Percentiles rank a stretch among this genome's conserved stretches.
phyloP scores from a whole-genome alignment of 768 basidiomycete species.

The Mycena vitilis region DNA sequence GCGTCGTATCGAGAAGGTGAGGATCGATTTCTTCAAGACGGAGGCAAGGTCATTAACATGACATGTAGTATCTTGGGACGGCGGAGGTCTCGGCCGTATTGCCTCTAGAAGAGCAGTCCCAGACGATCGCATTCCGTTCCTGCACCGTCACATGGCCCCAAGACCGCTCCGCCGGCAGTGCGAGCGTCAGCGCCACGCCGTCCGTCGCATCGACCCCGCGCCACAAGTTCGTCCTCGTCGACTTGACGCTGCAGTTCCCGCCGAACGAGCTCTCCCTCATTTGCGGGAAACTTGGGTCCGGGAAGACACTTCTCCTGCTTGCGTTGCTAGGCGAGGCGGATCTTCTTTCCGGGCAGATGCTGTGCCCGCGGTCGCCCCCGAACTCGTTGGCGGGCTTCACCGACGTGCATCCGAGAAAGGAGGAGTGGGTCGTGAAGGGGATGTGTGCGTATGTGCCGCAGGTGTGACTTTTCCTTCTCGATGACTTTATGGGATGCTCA shows the following conservation, averaged over 20 bases:
- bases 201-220: conserved; percentile 79
- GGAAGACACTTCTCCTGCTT: conserved; percentile 87
- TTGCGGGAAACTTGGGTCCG: conserved; percentile 90
- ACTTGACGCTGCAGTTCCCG: conserved; percentile 83
- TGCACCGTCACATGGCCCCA: conserved; percentile 94
- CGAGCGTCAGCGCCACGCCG: conserved; percentile 50
- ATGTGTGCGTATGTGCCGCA: conserved; percentile 91
- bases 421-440: conserved; percentile 82
- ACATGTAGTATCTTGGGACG: conserved; percentile 67
- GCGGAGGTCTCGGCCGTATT: conserved; percentile 77
- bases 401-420: conserved; percentile 52
- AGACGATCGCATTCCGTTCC: conserved; percentile 78
- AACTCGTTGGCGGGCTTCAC: conserved; percentile 76
- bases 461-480: conserved; percentile 48
- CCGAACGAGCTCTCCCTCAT: conserved; percentile 82
- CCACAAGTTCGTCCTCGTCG: conserved; percentile 83
- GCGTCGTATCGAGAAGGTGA: conserved; percentile 84
- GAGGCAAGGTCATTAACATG: neutral
- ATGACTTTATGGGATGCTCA: conserved; percentile 45
- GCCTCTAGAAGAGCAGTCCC: conserved; percentile 66
- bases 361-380: conserved; percentile 88
- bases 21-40: neutral
- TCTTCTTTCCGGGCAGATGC: conserved; percentile 80
- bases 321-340: conserved; percentile 91
- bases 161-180: conserved; percentile 65